phyloP scores from a whole-genome alignment of 1,139 yeast genomes.

The Meyerozyma athensensis region DNA sequence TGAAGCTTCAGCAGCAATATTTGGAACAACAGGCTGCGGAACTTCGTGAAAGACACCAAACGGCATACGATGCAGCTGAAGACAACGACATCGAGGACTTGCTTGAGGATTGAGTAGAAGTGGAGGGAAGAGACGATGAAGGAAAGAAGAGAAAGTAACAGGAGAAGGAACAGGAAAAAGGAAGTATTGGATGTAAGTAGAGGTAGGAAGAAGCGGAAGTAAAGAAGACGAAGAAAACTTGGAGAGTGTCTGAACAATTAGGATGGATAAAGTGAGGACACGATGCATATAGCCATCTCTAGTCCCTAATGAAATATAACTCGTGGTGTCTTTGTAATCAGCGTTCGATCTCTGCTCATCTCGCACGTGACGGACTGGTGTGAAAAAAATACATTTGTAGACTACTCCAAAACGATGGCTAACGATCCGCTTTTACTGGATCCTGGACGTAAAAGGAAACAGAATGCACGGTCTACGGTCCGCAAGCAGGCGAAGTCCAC shows the following conservation, averaged over 20 bases:
- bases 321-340: no score
- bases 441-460: slow-evolving; percentile 49
- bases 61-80: slow-evolving; percentile 51
- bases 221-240: no score
- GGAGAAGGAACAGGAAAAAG: no score
- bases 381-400: not conserved
- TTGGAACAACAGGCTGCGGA: slow-evolving; percentile 45
- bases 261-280: no score
- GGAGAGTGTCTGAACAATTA: no score
- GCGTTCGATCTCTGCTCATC: no score
- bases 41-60: slow-evolving; percentile 39
- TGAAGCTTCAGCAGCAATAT: slow-evolving; percentile 49
- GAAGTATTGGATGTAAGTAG: no score
- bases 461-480: slow-evolving; percentile 20
- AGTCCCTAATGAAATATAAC: no score
- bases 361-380: not conserved
- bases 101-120: slow-evolving; percentile 60
- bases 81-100: slow-evolving; percentile 65
- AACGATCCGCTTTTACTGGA: slow-evolving; percentile 62
- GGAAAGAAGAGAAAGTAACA: no score
- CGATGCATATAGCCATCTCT: no score
- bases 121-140: no score
- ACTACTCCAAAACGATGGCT: slow-evolving; percentile 30
- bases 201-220: no score
- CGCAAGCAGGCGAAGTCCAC: slow-evolving; percentile 16